A percentile compares a stretch with the other conserved stretches of the same genome.
phyloP scores from a whole-genome alignment of 495 filamentous ascomycete species.

The Paragyromitra xinjiangensis region DNA sequence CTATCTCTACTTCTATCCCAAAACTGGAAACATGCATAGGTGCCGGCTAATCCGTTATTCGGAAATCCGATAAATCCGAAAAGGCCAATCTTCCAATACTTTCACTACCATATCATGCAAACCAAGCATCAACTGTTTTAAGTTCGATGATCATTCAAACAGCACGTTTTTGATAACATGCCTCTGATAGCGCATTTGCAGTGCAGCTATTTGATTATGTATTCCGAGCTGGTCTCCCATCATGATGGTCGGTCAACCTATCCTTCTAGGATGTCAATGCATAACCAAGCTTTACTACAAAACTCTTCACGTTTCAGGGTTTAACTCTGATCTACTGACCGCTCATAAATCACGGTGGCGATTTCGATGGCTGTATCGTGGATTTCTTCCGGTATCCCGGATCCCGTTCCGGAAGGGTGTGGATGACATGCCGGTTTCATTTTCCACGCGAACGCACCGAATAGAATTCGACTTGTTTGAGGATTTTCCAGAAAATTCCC shows the following conservation, averaged over 20 bases:
- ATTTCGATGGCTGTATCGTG: slow-evolving; percentile 9
- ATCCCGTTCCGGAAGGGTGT: slow-evolving; percentile 8
- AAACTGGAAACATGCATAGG: background rate
- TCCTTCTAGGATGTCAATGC: slow-evolving; percentile 9
- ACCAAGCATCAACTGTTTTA: slow-evolving; percentile 12
- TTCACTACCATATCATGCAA: background rate
- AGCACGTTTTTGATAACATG: background rate
- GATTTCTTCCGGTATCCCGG: background rate
- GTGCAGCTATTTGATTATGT: slow-evolving; percentile 9
- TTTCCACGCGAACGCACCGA: slow-evolving; percentile 23
- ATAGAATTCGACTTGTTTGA: slow-evolving; percentile 46
- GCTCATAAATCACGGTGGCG: slow-evolving; percentile 10
- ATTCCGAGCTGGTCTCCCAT: background rate
- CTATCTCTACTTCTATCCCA: background rate
- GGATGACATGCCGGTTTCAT: slow-evolving; percentile 41
- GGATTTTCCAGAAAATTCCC: slow-evolving; percentile 39
- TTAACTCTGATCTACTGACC: slow-evolving; percentile 20
- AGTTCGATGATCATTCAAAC: slow-evolving; percentile 14
- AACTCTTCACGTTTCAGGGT: slow-evolving; percentile 41
- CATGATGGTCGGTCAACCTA: slow-evolving; percentile 3
- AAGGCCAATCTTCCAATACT: slow-evolving; percentile 2
- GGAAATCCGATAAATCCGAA: background rate
- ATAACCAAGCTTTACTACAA: slow-evolving; percentile 41
- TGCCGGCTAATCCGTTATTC: background rate
- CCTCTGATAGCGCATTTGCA: background rate